Conservation (phyloP, 208 protist genomes). For the Jaenimonas drosophilae region DNA sequence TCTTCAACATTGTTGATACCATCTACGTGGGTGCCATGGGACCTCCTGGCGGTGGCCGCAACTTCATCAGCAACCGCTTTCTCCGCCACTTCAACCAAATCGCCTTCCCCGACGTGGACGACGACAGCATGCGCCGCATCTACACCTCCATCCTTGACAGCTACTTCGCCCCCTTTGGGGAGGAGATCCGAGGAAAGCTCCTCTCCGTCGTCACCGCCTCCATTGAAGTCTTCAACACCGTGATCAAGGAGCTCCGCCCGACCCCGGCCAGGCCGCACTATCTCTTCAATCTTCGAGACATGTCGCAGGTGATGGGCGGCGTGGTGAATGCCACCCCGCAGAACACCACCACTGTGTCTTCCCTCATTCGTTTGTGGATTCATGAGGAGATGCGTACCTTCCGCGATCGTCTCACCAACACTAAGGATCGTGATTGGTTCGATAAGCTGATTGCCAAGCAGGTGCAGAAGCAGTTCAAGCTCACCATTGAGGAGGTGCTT, state of each 20-base stretch:
- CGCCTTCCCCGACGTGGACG: conserved; percentile 92
- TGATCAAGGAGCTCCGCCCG: conserved; percentile 92
- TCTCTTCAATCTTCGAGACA: conserved; percentile 98
- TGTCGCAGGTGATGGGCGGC: conserved; percentile 96
- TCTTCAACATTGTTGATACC: conserved; percentile 94
- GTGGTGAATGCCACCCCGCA: conserved; percentile 79
- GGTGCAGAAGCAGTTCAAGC: conserved; percentile 75
- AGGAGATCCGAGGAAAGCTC: conserved; percentile 72
- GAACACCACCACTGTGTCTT: conserved; percentile 27
- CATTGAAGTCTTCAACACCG: conserved; percentile 94
- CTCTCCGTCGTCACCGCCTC: conserved; percentile 84
- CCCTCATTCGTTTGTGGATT: conserved; percentile 89
- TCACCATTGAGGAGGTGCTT: conserved; percentile 62
- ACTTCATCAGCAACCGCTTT: conserved; percentile 94
- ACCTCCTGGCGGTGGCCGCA: conserved; percentile 94
- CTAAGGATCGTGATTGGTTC: conserved; percentile 89
- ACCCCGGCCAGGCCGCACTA: conserved; percentile 98
- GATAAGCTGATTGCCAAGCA: conserved; percentile 72
- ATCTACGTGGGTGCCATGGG: conserved; percentile 94
- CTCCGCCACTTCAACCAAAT: conserved; percentile 98
- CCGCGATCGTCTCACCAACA: conserved; percentile 91
- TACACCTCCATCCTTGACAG: conserved; percentile 93
- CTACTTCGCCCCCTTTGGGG: conserved; percentile 86
- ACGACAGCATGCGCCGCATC: conserved; percentile 93
- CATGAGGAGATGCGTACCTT: conserved; percentile 96